Percentiles rank a stretch among this genome's conserved stretches.
These are phyloP conservation scores for Taphrina deformans DNA, from an alignment of 1,139 yeast genomes.

Conservation along the genomic window DNA sequence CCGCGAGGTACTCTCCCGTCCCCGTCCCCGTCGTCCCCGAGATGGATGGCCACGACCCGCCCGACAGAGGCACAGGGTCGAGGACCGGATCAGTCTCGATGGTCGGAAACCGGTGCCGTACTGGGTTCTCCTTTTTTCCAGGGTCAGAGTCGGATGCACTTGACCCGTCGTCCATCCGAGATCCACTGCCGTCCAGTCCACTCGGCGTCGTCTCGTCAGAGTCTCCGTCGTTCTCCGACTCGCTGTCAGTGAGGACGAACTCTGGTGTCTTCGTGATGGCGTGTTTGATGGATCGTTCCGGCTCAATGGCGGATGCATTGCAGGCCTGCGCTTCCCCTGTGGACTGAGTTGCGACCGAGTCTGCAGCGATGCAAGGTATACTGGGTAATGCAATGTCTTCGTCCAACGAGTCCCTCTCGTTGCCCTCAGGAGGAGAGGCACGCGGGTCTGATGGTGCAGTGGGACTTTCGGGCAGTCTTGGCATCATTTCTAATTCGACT, in stretches of 20 bases:
- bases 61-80: background rate
- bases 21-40: background rate
- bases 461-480: too few relatives aligned
- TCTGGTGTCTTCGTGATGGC: background rate
- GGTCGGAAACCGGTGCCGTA: background rate
- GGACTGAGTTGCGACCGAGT: too few relatives aligned
- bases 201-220: background rate
- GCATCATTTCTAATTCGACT: too few relatives aligned
- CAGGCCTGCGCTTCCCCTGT: too few relatives aligned
- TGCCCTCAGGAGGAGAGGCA: too few relatives aligned
- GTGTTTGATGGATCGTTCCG: background rate
- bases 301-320: background rate
- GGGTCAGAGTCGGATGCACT: background rate
- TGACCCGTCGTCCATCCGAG: background rate
- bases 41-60: background rate
- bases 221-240: background rate
- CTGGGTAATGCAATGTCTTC: background rate
- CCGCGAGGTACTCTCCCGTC: background rate
- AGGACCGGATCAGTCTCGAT: background rate
- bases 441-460: too few relatives aligned
- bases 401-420: too few relatives aligned
- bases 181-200: background rate
- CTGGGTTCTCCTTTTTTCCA: background rate
- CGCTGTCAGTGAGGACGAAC: background rate
- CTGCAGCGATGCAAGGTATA: background rate